Conservation (phyloP, 805 yeast genomes). For the Kregervanrija delftensis region DNA sequence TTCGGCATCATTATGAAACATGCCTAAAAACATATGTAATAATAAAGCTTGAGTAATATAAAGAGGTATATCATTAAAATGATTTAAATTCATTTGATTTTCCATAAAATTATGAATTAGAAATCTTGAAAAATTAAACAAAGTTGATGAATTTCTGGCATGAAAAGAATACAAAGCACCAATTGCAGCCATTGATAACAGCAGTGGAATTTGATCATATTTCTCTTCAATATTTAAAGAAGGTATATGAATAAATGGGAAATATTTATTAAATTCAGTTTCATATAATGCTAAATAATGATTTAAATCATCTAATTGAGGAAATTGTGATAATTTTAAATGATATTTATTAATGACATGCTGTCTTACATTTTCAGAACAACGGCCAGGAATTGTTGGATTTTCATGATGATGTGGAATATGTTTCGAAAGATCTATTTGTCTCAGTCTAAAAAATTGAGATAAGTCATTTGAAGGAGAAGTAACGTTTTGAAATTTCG, state of each 20-base stretch:
- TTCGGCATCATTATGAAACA: conserved; percentile 50
- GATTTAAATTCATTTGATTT: conserved; percentile 35
- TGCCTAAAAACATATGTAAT: conserved; percentile 48
- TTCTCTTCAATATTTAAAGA: conserved; percentile 41
- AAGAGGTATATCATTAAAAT: conserved; percentile 47
- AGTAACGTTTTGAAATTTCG: not conserved
- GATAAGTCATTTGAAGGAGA: conserved; percentile 40
- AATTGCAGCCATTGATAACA: conserved; percentile 76
- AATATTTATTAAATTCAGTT: conserved; percentile 70
- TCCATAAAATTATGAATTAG: conserved; percentile 65
- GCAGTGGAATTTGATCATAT: conserved; percentile 53
- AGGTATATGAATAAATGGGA: conserved; percentile 79
- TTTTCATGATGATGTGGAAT: conserved; percentile 26
- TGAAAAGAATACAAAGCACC: conserved; percentile 86
- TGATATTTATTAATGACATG: conserved; percentile 49
- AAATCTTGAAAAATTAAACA: conserved; percentile 61
- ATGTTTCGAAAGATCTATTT: conserved; percentile 56
- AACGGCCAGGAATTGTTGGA: conserved; percentile 28
- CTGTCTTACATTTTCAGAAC: conserved; percentile 45
- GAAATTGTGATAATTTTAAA: conserved; percentile 56
- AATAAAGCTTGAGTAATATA: conserved; percentile 52
- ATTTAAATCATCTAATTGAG: conserved; percentile 69
- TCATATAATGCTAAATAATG: conserved; percentile 69
- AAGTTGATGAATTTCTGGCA: conserved; percentile 63
- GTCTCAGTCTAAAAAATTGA: conserved; percentile 57